Evolutionary conservation across 2,329 filamentous ascomycete genomes (phyloP), one percentile per base, ranked within the genome.

Genomic region (Iodosphaeria phyllophila): DNA sequence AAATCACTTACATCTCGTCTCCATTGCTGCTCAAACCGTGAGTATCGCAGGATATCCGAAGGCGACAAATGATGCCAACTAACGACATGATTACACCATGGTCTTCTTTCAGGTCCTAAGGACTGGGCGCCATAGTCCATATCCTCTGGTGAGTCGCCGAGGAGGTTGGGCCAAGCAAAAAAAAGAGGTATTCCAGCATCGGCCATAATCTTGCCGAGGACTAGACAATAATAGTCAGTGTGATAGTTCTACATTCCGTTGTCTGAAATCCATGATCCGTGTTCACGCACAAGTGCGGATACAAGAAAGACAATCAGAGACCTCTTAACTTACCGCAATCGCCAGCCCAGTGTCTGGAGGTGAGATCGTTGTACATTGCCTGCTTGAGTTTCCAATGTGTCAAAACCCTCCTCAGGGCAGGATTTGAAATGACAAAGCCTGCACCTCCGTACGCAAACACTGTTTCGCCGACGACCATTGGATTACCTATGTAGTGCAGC

Each of bases 361-460:
- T 61, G 28, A 49, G 53, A 2, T 47, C 39, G 30, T 62, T 50
- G 36, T 58, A 51, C 16, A 50, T 48, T 11, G 47, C 36, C 2
- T 52, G 39, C 24, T 56, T 46, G 5, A 40, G 32, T 2, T 43
- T 39, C 28, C 58, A 60, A 18, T 56, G 48, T 7, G 52, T 42
- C 1, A 51, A 47, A 4, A 52, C 47, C 26, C 39, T 47, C 25
- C 49, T 43, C 46, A 66, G 48, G 3, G 59, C 60, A 4, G 54
- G 44, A 3, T 52, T 50, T 0, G 62, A 66, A 15, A 68, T 35
- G 15, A 59, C 45, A 33, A 65, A 60, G 3, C 61, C 61, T 4
- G 52, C 57, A 1, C 63, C 63, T 7, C 60, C 61, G 28, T 64
- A 55, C 1, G 53, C 59, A 37, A 65, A 65, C 9, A 60, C 41